Evolutionary conservation across 2,329 filamentous ascomycete genomes (phyloP), one percentile per base, ranked within the genome.

Genomic region (Myriosclerotinia duriaeana): DNA sequence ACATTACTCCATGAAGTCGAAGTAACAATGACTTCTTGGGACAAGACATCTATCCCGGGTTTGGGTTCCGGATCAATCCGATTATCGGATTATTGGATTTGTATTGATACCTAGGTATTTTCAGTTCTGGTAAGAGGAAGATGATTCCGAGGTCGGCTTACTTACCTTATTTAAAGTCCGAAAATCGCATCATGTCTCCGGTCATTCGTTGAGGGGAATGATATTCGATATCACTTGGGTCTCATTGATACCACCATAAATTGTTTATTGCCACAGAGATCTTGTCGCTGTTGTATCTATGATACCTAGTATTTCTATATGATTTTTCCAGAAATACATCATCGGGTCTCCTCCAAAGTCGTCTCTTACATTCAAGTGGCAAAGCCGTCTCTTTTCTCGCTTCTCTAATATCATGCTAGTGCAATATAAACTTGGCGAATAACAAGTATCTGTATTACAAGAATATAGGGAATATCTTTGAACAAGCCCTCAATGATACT

Each of bases 121-220:
- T 17, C 14, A 17, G 14, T 56, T 56, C n/a, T 36, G 55, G 55
- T 46, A 46, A 46, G 26, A 59, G 40, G 55, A 59, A 59, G 17
- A 20, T 46, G 55, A 20, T 42, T 26, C 55, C 38, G 40, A 59
- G 26, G 55, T 34, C 40, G 55, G 17, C 44, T 36, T 59, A 14
- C 20, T 5, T 20, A 12, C 54, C 12, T 44, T 1, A n/a, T 30
- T 36, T 15, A 34, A 3, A 46, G 42, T 59, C 55, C 55, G 55
- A 46, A 34, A n/a, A 30, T 8, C 55, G 42, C 55, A 46, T 17
- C 2, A 5, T 46, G 5, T 8, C 55, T 59, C 55, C 40, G 55
- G 34, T 59, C 55, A 59, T 26, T 36, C 26, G 55, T 30, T 36
- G 17, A 14, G 22, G 26, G 22, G n/a, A 34, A 11, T 5, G 55